These are phyloP conservation scores for Gnaphalium uliginosum DNA, from an alignment of 129 eudicot genomes.

Conservation along the genomic window DNA sequence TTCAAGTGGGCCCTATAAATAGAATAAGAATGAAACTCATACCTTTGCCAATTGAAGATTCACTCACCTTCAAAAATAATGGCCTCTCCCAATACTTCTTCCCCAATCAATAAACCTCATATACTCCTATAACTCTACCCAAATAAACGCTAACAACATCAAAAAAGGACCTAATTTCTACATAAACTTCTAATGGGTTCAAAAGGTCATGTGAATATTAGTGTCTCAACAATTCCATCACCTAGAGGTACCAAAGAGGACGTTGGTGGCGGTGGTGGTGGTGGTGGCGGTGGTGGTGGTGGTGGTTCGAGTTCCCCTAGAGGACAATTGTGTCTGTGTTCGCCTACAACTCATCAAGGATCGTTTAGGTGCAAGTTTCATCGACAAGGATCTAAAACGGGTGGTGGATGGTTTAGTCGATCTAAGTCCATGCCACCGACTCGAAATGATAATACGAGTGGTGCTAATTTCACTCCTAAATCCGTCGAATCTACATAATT, in stretches of 20 bases:
- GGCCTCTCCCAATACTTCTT: constrained; percentile 19
- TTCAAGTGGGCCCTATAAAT: constrained; percentile 30
- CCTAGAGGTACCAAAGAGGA: constrained; percentile 46
- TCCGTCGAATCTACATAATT: constrained; percentile 45
- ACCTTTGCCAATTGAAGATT: constrained; percentile 18
- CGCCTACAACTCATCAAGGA: constrained; percentile 80
- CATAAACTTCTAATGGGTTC: constrained; percentile 37
- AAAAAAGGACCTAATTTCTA: not conserved
- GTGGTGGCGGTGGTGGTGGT: not conserved
- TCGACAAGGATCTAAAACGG: constrained; percentile 36
- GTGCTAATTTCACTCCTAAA: constrained; percentile 39
- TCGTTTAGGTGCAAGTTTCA: constrained; percentile 81
- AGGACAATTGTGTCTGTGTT: constrained; percentile 66
- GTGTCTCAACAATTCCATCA: constrained; percentile 40
- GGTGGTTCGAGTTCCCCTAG: constrained; percentile 43
- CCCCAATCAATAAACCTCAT: constrained; percentile 7
- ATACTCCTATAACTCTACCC: constrained; percentile 8
- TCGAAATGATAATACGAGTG: constrained; percentile 9
- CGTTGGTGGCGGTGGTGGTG: not conserved
- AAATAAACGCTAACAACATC: not conserved
- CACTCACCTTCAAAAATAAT: constrained; percentile 17
- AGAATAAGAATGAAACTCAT: constrained; percentile 26
- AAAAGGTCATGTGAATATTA: constrained; percentile 27
- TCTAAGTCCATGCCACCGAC: constrained; percentile 65
- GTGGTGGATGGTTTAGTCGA: constrained; percentile 45